A percentile compares a stretch with the other conserved stretches of the same genome.
Conservation (phyloP, 805 yeast genomes). For the Barnettozyma wickerhamii region DNA sequence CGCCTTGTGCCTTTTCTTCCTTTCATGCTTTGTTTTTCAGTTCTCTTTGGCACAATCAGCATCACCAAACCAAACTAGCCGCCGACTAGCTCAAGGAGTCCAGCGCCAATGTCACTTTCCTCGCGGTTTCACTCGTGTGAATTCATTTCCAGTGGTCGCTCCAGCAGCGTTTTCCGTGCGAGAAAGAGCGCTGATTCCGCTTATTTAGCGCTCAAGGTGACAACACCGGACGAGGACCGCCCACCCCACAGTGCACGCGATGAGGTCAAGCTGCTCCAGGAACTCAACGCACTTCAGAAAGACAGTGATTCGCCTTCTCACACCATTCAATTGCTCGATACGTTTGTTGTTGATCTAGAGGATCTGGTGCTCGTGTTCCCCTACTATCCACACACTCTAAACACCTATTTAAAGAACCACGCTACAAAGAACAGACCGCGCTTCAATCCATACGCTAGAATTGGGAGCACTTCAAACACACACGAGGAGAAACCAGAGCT, state of each 20-base stretch:
- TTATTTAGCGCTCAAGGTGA: constrained; percentile 42
- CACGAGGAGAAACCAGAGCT: constrained; percentile 10
- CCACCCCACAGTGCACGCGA: constrained; percentile 50
- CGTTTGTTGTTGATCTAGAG: constrained; percentile 22
- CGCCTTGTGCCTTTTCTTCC: background rate
- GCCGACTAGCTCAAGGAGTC: no score
- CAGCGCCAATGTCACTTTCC: constrained; percentile 9
- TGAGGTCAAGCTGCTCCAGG: constrained; percentile 34
- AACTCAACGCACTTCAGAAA: constrained; percentile 23
- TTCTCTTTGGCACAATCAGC: background rate
- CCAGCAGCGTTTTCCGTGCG: constrained; percentile 36
- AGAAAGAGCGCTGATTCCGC: constrained; percentile 8
- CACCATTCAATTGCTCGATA: constrained; percentile 22
- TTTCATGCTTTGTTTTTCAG: background rate
- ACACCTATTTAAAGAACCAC: constrained; percentile 28
- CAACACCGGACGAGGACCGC: constrained; percentile 44
- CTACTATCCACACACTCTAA: constrained; percentile 32
- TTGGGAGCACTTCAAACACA: constrained; percentile 1
- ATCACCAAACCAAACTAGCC: no score
- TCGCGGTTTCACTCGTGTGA: constrained; percentile 13
- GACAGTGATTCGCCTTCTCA: constrained; percentile 11
- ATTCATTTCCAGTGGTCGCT: constrained; percentile 39
- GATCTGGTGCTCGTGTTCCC: constrained; percentile 43
- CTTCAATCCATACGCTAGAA: constrained; percentile 31
- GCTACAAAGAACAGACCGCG: constrained; percentile 26